Percentiles rank a stretch among this genome's conserved stretches.
Conservation (phyloP, 768 basidiomycete genomes). For the Auriscalpium microsporum region DNA sequence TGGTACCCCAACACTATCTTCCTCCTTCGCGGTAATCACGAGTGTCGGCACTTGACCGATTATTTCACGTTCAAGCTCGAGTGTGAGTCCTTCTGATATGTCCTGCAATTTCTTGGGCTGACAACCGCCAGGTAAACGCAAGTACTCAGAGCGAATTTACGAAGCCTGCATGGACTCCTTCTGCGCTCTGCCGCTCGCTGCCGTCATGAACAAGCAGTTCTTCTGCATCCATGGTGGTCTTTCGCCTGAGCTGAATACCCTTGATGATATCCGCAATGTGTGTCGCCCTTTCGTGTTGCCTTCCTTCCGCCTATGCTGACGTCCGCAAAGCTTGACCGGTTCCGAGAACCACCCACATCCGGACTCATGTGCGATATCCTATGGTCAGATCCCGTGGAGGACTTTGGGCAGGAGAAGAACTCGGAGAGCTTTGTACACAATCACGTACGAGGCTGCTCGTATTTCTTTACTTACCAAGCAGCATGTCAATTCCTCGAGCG, state of each 20-base stretch:
- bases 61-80: constrained; percentile 99
- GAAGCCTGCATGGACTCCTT: constrained; percentile 98
- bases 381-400: constrained; percentile 97
- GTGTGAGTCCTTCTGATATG: constrained; percentile 45
- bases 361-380: constrained; percentile 98
- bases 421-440: constrained; percentile 90
- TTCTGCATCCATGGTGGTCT: constrained; percentile 97
- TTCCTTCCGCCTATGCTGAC: neutral
- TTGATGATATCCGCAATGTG: constrained; percentile 89
- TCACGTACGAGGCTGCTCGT: constrained; percentile 93
- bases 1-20: constrained; percentile 98
- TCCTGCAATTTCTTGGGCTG: neutral
- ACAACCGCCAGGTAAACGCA: constrained; percentile 76
- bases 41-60: constrained; percentile 96
- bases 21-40: constrained; percentile 95
- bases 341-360: constrained; percentile 95
- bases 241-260: constrained; percentile 88
- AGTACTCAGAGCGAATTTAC: constrained; percentile 94
- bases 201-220: constrained; percentile 99
- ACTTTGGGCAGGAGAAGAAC: constrained; percentile 92
- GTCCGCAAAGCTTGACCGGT: constrained; percentile 75
- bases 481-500: constrained; percentile 96
- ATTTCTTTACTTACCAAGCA: constrained; percentile 93
- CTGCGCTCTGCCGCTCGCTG: constrained; percentile 89
- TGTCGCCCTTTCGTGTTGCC: constrained; percentile 21